These are phyloP conservation scores for Hemisphaericaspora subhashii DNA, from an alignment of 1,139 yeast species.

Conservation along the genomic window DNA sequence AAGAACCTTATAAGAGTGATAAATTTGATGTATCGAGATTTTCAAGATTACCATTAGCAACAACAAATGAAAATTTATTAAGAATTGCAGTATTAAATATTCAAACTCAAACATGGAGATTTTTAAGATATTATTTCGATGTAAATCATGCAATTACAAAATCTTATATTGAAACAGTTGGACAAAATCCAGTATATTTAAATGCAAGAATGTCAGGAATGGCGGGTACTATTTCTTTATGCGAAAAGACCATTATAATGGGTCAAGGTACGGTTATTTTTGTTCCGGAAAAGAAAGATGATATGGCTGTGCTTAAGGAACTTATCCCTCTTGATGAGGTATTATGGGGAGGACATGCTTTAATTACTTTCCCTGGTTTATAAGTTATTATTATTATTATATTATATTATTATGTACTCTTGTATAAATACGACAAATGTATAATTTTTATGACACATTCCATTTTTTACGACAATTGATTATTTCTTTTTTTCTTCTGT, in stretches of 20 bases:
- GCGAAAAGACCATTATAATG: slow-evolving; percentile 38
- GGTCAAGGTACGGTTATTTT: slow-evolving; percentile 39
- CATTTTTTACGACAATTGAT: background rate
- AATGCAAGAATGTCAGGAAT: slow-evolving; percentile 33
- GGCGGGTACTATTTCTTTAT: slow-evolving; percentile 36
- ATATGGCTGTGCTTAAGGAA: slow-evolving; percentile 21
- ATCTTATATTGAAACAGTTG: slow-evolving; percentile 24
- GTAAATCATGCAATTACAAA: slow-evolving; percentile 25
- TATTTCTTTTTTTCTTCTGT: background rate
- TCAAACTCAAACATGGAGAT: slow-evolving; percentile 47
- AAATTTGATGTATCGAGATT: slow-evolving; percentile 41
- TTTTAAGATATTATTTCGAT: slow-evolving; percentile 36
- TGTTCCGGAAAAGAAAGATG: slow-evolving; percentile 32
- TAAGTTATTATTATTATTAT: slow-evolving; percentile 9
- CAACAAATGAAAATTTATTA: slow-evolving; percentile 30
- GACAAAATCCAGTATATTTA: slow-evolving; percentile 22
- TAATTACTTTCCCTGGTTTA: slow-evolving; percentile 38
- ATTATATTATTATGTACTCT: background rate
- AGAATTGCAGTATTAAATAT: slow-evolving; percentile 40
- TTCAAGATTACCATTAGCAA: slow-evolving; percentile 29
- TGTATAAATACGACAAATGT: background rate
- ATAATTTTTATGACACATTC: background rate
- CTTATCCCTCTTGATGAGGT: slow-evolving; percentile 23
- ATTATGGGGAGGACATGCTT: slow-evolving; percentile 40
- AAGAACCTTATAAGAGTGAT: slow-evolving; percentile 29